Evolutionary conservation across 2,329 filamentous ascomycete species (phyloP).

Genomic region (Colletotrichum nymphaeae): DNA sequence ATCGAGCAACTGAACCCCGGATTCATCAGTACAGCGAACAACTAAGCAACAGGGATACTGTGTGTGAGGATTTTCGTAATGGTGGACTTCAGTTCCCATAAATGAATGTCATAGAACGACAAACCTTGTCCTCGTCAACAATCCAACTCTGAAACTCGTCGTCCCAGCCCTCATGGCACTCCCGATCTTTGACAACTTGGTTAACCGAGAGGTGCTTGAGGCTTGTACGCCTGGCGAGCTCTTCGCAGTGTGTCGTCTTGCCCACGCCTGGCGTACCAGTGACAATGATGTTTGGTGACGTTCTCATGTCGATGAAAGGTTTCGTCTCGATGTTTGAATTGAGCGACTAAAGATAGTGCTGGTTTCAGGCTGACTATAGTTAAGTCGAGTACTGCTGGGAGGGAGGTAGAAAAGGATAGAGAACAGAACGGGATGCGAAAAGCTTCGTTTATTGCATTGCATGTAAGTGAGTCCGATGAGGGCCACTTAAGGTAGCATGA

Average conservation of each 20-base stretch:
- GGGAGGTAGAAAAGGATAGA: background rate
- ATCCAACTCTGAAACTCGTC: conserved; percentile 89
- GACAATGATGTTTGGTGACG: conserved; percentile 87
- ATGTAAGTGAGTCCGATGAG: background rate
- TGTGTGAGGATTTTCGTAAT: background rate
- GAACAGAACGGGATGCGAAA: background rate
- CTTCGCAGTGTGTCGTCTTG: conserved; percentile 92
- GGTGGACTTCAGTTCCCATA: background rate
- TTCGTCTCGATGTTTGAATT: no score
- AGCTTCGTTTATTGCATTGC: conserved; percentile 22
- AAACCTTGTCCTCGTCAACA: conserved; percentile 94
- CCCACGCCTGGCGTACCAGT: conserved; percentile 96
- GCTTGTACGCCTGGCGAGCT: conserved; percentile 79
- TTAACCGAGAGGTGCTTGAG: conserved; percentile 90
- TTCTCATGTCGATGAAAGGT: conserved; percentile 46
- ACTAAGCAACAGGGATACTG: background rate
- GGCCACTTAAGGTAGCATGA: background rate
- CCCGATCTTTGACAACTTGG: conserved; percentile 88
- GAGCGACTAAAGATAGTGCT: background rate
- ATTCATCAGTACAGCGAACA: background rate
- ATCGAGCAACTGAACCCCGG: conserved; percentile 76
- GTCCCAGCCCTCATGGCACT: conserved; percentile 89
- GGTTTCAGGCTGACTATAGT: background rate
- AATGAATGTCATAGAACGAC: conserved; percentile 33
- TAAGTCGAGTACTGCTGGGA: background rate